These are phyloP conservation scores for Xylogone sp. DNA, from an alignment of 2,329 filamentous ascomycete genomes.

Conservation along the genomic window DNA sequence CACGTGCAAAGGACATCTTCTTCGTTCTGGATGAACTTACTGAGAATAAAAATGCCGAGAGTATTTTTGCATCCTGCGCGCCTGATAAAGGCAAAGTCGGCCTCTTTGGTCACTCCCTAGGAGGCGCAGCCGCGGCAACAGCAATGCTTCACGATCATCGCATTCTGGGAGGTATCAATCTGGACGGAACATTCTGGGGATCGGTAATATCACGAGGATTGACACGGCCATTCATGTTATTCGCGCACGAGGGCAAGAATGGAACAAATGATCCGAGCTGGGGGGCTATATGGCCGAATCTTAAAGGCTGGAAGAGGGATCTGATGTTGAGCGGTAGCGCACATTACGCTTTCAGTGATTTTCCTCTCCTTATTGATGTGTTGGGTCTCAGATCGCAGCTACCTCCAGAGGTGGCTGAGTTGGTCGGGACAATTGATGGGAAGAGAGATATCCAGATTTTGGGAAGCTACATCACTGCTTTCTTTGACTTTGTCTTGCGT, in stretches of 20 bases:
- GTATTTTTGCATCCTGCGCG: background rate
- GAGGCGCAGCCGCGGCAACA: constrained; percentile 28
- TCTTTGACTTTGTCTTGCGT: constrained; percentile 25
- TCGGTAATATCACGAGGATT: constrained; percentile 20
- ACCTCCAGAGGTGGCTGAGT: constrained; percentile 13
- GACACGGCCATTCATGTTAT: constrained; percentile 26
- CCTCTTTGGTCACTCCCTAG: constrained; percentile 19
- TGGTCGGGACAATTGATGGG: constrained; percentile 26
- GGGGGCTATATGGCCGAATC: constrained; percentile 20
- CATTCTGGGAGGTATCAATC: constrained; percentile 30
- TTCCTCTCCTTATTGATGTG: constrained; percentile 21
- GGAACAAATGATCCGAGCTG: constrained; percentile 17
- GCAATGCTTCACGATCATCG: constrained; percentile 25
- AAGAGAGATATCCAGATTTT: constrained; percentile 24
- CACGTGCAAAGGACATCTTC: constrained; percentile 17
- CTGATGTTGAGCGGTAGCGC: constrained; percentile 23
- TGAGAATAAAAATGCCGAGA: background rate
- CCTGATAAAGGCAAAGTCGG: constrained; percentile 5
- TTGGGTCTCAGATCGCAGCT: constrained; percentile 13
- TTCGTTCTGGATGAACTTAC: constrained; percentile 21
- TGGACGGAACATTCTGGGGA: constrained; percentile 32
- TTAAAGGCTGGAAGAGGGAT: constrained; percentile 27
- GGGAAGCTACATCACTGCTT: constrained; percentile 25
- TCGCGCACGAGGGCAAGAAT: constrained; percentile 27
- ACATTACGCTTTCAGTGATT: constrained; percentile 30